Evolutionary conservation across 2,329 filamentous ascomycete species (phyloP), one percentile per base, ranked within the genome.

Genomic region (Fusarium robinianum): DNA sequence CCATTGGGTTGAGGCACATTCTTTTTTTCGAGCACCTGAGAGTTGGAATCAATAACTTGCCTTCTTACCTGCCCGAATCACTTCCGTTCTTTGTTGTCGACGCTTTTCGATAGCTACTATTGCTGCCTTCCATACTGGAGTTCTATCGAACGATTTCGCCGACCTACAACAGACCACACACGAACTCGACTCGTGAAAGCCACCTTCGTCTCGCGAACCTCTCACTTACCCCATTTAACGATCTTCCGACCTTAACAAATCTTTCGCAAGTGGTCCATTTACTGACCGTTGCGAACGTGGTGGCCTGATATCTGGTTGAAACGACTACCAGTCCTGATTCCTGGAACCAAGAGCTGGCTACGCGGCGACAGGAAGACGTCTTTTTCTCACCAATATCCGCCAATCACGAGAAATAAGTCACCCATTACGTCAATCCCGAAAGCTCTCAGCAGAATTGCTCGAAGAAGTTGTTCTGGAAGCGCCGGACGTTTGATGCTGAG

Each of bases 401-500:
- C 19, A 17, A 18, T 24, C n/a, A 22, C 29, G 8, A 9, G 11
- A 30, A 34, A 25, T 17, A 18, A 12, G 18, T 14, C 11, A 23
- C 24, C 16, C 23, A 25, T 33, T 34, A 40, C 38, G 34, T 41
- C 33, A 44, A 32, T 35, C 46, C 5, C 32, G 43, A 29, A 23
- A 38, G 19, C 10, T 37, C 44, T 51, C 38, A 41, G 33, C 25
- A 24, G 18, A 32, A 34, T 24, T 30, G 27, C 29, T 14, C 32
- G 34, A 17, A 41, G 41, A 33, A 42, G 42, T 31, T 31, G 29
- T 25, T 42, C 37, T 44, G 26, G 36, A 53, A 44, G 16, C 43
- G 46, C 38, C 48, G 31, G 46, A 29, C 46, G 57, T 56, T 58
- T 51, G 50, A 54, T 46, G 27, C 42, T 59, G 49, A 61, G 27